Evolutionary conservation across 228 moss, liverwort and hornwort genomes (phyloP), one percentile per base, ranked within the genome.

Genomic region (Sphagnum magellanicum): DNA sequence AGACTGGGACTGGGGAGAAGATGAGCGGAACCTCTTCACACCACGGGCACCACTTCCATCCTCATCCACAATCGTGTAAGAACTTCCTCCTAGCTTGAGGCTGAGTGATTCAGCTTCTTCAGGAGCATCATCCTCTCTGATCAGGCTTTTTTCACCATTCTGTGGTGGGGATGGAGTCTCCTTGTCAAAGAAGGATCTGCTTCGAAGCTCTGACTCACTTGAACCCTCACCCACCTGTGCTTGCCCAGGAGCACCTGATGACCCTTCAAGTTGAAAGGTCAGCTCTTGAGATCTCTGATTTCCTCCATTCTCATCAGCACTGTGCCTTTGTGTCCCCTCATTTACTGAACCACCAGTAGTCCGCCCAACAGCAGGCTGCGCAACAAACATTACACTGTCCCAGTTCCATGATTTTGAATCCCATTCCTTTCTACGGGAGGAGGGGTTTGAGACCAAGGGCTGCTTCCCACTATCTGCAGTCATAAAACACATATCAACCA

Each of bases 21-120:
- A 81, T 5, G 93, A 91, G 16, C 93, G 97, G 61, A 74, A 87
- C 6, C 91, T 91, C 75, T 84, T 97, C 4, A 80, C 89, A 14
- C 75, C 79, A 52, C 85, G 79, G 0, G 77, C 67, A 60, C 88
- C 76, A 51, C 70, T 75, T 12, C 75, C 84, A 16, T 71, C 81
- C 0, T 91, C 97, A 52, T 88, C 97, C 6, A 64, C 64, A 71
- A 70, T 81, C 5, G 86, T 76, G 61, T 91, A 97, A 6, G 85
- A 82, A 57, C 77, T 82, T 6, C 91, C 93, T 49, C 93, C 97
- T 4, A 97, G 74, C 76, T 93, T 97, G 74, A 97, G 67, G 71
- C 88, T 90, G 6, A 97, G 83, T 4, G 87, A 74, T 14, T 90
- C 81, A 49, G 89, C 92, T 6, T 95, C 92, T 72, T 89, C 95